phyloP scores from a whole-genome alignment of 495 filamentous ascomycete species.

The Daldinia bambusicola region DNA sequence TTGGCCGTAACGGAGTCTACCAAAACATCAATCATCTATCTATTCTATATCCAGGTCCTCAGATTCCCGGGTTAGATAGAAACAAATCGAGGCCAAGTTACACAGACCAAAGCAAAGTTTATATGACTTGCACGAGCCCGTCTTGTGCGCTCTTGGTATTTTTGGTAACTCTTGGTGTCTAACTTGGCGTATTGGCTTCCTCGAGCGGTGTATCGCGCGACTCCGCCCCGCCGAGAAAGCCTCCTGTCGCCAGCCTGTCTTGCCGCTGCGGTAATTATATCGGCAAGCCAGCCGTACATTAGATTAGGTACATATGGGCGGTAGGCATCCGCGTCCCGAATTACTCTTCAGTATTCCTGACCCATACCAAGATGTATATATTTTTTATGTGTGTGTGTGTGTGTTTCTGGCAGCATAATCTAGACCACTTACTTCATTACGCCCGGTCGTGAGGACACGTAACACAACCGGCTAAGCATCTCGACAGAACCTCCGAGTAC shows the following conservation, averaged over 20 bases:
- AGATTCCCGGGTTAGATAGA: background rate
- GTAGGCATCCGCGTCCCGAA: background rate
- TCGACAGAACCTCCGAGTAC: slow-evolving; percentile 27
- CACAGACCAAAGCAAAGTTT: background rate
- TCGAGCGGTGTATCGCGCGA: slow-evolving; percentile 33
- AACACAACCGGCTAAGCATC: slow-evolving; percentile 18
- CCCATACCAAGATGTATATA: background rate
- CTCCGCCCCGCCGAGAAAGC: slow-evolving; percentile 31
- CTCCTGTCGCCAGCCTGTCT: slow-evolving; percentile 35
- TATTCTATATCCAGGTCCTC: background rate
- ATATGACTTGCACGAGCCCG: slow-evolving; percentile 35
- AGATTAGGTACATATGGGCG: background rate
- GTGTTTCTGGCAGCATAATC: slow-evolving; percentile 3
- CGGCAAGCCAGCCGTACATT: background rate
- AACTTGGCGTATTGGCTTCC: slow-evolving; percentile 32
- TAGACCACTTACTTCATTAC: slow-evolving; percentile 14
- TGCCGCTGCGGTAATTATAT: slow-evolving; percentile 18
- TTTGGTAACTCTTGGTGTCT: slow-evolving; percentile 37
- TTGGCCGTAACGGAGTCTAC: background rate
- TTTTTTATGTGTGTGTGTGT: too few relatives aligned
- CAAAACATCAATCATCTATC: background rate
- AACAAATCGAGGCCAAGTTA: background rate
- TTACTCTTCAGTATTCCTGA: background rate
- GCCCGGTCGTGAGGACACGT: slow-evolving; percentile 11
- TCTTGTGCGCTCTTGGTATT: slow-evolving; percentile 36